Conservation (phyloP, 495 filamentous ascomycete species). For the Penicillium diatomitis region DNA sequence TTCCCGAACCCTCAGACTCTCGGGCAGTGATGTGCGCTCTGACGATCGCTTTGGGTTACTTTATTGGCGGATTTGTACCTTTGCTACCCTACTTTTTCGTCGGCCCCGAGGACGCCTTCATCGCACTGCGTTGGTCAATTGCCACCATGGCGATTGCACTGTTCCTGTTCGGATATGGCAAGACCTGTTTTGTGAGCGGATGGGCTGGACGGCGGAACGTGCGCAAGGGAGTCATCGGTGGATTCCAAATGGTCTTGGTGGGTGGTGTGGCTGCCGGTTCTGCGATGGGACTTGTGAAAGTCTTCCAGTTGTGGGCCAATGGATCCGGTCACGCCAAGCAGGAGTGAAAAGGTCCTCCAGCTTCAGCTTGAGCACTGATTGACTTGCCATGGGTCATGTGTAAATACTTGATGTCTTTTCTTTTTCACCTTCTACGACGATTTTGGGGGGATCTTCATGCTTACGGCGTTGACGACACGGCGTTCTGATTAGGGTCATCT, state of each 20-base stretch:
- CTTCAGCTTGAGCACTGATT: too few species aligned
- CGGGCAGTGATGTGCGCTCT: constrained; percentile 50
- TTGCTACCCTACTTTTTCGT: constrained; percentile 74
- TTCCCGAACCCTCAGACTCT: constrained; percentile 39
- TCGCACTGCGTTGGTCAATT: constrained; percentile 61
- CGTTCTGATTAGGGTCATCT: background rate
- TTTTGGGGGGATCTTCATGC: background rate
- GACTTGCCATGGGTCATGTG: background rate
- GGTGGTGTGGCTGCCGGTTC: constrained; percentile 57
- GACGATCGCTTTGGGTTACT: constrained; percentile 63
- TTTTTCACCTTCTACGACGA: background rate
- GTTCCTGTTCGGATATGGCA: constrained; percentile 65
- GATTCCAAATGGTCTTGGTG: constrained; percentile 56
- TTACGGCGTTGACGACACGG: constrained; percentile 8
- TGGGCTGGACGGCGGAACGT: constrained; percentile 31
- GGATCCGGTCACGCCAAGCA: constrained; percentile 7
- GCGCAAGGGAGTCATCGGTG: constrained; percentile 34
- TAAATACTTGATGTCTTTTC: background rate
- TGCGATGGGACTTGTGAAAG: constrained; percentile 56
- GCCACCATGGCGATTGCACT: constrained; percentile 58
- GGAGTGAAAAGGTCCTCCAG: background rate
- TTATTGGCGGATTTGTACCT: constrained; percentile 64
- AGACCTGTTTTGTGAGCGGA: constrained; percentile 48
- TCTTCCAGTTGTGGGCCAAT: constrained; percentile 36
- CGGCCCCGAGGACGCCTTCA: constrained; percentile 39